Conservation (phyloP, 2,329 filamentous ascomycete genomes). For the Penicillium sp. region DNA sequence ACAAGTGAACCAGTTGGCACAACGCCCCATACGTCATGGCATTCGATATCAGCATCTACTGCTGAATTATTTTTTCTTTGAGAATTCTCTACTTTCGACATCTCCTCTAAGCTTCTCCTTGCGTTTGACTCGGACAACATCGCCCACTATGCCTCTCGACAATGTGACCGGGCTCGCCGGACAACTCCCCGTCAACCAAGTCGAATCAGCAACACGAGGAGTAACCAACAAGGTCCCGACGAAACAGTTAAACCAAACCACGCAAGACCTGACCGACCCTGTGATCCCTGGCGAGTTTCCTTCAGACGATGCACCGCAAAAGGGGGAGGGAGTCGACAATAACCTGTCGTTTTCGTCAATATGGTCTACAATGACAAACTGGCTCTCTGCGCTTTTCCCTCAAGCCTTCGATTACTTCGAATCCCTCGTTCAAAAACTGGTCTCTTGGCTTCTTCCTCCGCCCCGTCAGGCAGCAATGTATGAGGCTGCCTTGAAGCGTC, state of each 20-base stretch:
- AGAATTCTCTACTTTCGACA: background rate
- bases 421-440: slow-evolving; percentile 21
- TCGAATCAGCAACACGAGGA: slow-evolving; percentile 11
- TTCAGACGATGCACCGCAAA: slow-evolving; percentile 19
- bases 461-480: slow-evolving; percentile 31
- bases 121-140: background rate
- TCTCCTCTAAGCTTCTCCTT: background rate
- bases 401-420: slow-evolving; percentile 31
- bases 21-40: slow-evolving; percentile 28
- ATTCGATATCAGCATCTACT: slow-evolving; percentile 1
- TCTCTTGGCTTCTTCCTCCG: slow-evolving; percentile 28
- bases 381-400: slow-evolving; percentile 23
- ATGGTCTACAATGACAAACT: slow-evolving; percentile 16
- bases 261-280: slow-evolving; percentile 20
- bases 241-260: slow-evolving; percentile 17
- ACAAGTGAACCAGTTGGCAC: slow-evolving; percentile 19
- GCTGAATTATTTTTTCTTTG: background rate
- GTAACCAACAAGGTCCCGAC: slow-evolving; percentile 18
- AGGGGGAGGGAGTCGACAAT: slow-evolving; percentile 14
- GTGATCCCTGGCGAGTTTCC: slow-evolving; percentile 31
- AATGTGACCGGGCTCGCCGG: slow-evolving; percentile 23
- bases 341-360: slow-evolving; percentile 21
- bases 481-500: slow-evolving; percentile 29
- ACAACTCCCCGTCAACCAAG: slow-evolving; percentile 22
- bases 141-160: slow-evolving; percentile 28